Evolutionary conservation across 2,329 filamentous ascomycete species (phyloP).

Genomic region (Helicocarpus griseus): DNA sequence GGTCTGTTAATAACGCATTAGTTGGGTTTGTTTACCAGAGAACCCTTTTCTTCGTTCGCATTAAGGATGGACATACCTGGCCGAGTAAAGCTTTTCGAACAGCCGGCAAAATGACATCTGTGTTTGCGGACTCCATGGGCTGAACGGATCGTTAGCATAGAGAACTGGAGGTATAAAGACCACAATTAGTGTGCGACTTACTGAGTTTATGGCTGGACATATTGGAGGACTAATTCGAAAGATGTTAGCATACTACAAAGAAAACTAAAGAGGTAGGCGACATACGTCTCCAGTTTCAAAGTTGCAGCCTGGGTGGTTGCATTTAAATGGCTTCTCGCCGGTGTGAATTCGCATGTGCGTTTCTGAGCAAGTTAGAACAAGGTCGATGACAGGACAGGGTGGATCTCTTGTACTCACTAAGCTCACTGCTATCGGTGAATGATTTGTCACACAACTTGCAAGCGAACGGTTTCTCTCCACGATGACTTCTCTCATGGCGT

Average conservation of each 20-base stretch:
- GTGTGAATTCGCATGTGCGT: constrained; percentile 35
- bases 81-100: constrained; percentile 35
- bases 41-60: not conserved
- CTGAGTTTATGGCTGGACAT: constrained; percentile 37
- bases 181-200: constrained; percentile 14
- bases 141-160: constrained; percentile 5
- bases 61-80: constrained; percentile 24
- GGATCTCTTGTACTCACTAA: constrained; percentile 23
- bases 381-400: not conserved
- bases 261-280: not conserved
- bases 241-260: not conserved
- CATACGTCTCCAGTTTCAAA: constrained; percentile 36
- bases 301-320: constrained; percentile 32
- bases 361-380: constrained; percentile 25
- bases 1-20: constrained; percentile 20
- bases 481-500: constrained; percentile 35
- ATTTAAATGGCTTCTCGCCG: constrained; percentile 36
- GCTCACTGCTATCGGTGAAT: constrained; percentile 36
- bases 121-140: constrained; percentile 34
- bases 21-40: not conserved
- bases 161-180: not conserved
- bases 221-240: constrained; percentile 28
- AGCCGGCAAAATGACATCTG: constrained; percentile 30
- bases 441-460: constrained; percentile 33
- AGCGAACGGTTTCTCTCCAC: constrained; percentile 34